phyloP scores from a whole-genome alignment of 2,329 filamentous ascomycete genomes.

The Tolypocladium guangdongense region DNA sequence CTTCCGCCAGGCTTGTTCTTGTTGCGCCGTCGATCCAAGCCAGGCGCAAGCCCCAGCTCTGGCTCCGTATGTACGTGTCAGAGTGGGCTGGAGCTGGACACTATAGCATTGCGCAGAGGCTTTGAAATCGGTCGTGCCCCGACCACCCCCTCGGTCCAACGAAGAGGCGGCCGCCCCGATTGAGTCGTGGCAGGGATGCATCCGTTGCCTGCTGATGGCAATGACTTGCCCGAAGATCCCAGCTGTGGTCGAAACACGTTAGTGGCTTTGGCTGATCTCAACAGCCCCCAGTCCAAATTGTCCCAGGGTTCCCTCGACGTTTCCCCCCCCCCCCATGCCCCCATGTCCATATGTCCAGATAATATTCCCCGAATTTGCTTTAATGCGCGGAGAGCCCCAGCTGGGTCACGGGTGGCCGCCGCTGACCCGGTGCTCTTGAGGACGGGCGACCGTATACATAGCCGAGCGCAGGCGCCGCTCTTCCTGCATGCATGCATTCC shows the following conservation, averaged over 20 bases:
- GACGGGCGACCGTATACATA: slow-evolving; percentile 9
- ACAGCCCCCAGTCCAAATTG: slow-evolving; percentile 20
- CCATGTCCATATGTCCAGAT: slow-evolving; percentile 25
- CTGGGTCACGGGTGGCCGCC: slow-evolving; percentile 24
- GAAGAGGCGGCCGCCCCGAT: neutral
- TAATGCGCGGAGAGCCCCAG: slow-evolving; percentile 34
- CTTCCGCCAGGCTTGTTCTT: neutral
- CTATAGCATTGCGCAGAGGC: neutral
- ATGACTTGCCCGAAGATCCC: slow-evolving; percentile 17
- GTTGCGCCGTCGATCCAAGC: neutral
- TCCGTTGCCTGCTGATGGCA: slow-evolving; percentile 1
- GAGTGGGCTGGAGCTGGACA: neutral
- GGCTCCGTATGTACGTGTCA: neutral
- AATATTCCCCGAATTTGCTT: slow-evolving; percentile 38
- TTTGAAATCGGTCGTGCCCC: neutral
- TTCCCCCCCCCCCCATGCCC: slow-evolving; percentile 27
- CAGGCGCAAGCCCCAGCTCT: neutral
- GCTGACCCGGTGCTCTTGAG: slow-evolving; percentile 11
- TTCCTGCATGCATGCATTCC: neutral
- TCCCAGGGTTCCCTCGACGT: slow-evolving; percentile 22
- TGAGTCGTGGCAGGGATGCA: slow-evolving; percentile 8
- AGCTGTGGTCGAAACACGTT: slow-evolving; percentile 30
- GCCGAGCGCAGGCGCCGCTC: slow-evolving; percentile 2
- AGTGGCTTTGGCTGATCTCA: slow-evolving; percentile 28
- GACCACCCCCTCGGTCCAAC: neutral